A percentile compares a stretch with the other conserved stretches of the same genome.
These are phyloP conservation scores for Penicillium maclennaniae DNA, from an alignment of 495 filamentous ascomycete species.

Conservation along the genomic window DNA sequence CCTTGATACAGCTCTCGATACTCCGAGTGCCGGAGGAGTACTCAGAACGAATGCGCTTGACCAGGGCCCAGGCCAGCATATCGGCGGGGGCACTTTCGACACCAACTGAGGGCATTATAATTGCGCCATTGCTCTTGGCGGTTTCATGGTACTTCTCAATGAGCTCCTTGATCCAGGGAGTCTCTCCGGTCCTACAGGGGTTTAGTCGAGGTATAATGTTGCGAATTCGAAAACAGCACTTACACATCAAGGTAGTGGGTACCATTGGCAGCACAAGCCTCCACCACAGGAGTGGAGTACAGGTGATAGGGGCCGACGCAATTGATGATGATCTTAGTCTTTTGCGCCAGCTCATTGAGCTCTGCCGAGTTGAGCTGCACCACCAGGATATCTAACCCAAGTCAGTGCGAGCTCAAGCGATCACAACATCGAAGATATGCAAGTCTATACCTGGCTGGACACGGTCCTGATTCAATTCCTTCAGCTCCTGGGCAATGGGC, in stretches of 20 bases:
- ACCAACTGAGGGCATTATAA: slow-evolving; percentile 83
- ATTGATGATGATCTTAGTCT: slow-evolving; percentile 74
- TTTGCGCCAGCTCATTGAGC: slow-evolving; percentile 63
- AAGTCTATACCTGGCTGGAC: slow-evolving; percentile 54
- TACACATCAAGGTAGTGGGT: slow-evolving; percentile 86
- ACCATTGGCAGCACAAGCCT: slow-evolving; percentile 81
- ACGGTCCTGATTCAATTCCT: slow-evolving; percentile 65
- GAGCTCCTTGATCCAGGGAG: slow-evolving; percentile 74
- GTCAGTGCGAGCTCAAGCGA: slow-evolving; percentile 2
- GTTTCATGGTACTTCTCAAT: slow-evolving; percentile 73
- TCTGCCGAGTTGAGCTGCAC: slow-evolving; percentile 61
- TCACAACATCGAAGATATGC: not conserved
- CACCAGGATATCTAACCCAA: slow-evolving; percentile 39
- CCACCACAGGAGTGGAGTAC: slow-evolving; percentile 76
- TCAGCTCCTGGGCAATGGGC: slow-evolving; percentile 60
- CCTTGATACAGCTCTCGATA: slow-evolving; percentile 59
- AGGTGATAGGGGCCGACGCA: slow-evolving; percentile 80
- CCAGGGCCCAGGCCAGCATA: slow-evolving; percentile 67
- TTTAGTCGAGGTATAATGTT: slow-evolving; percentile 7
- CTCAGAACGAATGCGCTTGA: slow-evolving; percentile 58
- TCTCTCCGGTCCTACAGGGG: slow-evolving; percentile 66
- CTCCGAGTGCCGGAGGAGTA: slow-evolving; percentile 53
- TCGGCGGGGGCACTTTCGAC: slow-evolving; percentile 85
- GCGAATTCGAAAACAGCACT: slow-evolving; percentile 7
- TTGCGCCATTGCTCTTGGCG: slow-evolving; percentile 71